A percentile compares a stretch with the other conserved stretches of the same genome.
Evolutionary conservation across 1,284 basidiomycete genomes (phyloP).

Genomic region (Cystobasidium pallidum): DNA sequence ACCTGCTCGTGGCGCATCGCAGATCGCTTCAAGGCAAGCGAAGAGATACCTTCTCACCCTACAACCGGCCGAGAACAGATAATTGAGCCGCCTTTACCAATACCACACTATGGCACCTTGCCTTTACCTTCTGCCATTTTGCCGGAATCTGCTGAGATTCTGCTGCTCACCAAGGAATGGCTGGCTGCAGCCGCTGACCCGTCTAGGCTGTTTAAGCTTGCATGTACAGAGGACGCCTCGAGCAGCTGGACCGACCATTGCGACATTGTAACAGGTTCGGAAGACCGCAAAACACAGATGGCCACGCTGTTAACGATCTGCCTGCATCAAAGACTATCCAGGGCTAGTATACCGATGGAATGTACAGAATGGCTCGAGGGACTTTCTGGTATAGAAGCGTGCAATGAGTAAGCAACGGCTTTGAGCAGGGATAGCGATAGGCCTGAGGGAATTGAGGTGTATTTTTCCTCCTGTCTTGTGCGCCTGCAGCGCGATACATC

Average conservation of each 20-base stretch:
- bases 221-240: not conserved
- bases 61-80: too few relatives aligned
- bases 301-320: constrained; percentile 9
- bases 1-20: too few relatives aligned
- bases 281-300: not conserved
- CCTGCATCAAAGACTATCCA: not conserved
- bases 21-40: too few relatives aligned
- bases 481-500: too few relatives aligned
- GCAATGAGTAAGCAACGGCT: constrained; percentile 14
- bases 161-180: not conserved
- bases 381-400: not conserved
- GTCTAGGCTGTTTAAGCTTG: not conserved
- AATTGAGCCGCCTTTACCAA: too few relatives aligned
- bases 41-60: too few relatives aligned
- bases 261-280: not conserved
- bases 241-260: constrained; percentile 10
- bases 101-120: not conserved
- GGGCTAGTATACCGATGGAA: not conserved
- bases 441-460: too few relatives aligned
- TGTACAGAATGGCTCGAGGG: constrained; percentile 6
- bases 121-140: not conserved
- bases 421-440: too few relatives aligned
- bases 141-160: not conserved
- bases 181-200: not conserved
- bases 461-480: too few relatives aligned